phyloP scores from a whole-genome alignment of 202 grass and related monocot genomes.

The Brachypodium distachyon region DNA sequence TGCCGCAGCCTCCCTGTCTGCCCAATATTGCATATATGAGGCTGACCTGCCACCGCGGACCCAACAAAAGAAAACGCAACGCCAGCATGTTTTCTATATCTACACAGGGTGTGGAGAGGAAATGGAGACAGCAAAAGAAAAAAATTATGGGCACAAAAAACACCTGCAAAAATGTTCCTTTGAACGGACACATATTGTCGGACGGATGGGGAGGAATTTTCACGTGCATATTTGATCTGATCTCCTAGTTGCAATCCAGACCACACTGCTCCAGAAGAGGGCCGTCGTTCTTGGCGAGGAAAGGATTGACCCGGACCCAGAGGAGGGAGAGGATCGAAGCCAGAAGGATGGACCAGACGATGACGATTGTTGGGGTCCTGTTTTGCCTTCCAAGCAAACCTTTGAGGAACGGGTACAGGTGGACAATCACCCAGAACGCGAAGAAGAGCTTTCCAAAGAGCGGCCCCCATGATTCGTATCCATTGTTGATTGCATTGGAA shows the following conservation, averaged over 20 bases:
- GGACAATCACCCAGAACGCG: constrained; percentile 87
- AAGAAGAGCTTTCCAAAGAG: constrained; percentile 93
- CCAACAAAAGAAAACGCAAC: constrained; percentile 13
- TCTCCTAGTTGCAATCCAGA: constrained; percentile 68
- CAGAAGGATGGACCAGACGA: constrained; percentile 90
- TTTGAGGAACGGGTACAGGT: constrained; percentile 86
- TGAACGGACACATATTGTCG: neutral
- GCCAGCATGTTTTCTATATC: constrained; percentile 43
- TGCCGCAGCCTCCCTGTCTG: constrained; percentile 21
- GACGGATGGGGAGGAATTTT: neutral
- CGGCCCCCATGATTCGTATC: constrained; percentile 82
- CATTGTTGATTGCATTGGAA: constrained; percentile 84
- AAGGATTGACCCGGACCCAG: constrained; percentile 76
- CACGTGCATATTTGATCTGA: neutral
- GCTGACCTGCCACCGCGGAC: constrained; percentile 29
- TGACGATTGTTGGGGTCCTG: constrained; percentile 84
- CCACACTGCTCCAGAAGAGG: constrained; percentile 78
- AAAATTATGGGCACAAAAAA: constrained; percentile 6
- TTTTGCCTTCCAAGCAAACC: constrained; percentile 85
- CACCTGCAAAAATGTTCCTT: constrained; percentile 33
- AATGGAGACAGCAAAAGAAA: constrained; percentile 18
- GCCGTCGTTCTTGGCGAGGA: constrained; percentile 64
- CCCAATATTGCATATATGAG: constrained; percentile 38
- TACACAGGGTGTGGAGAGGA: constrained; percentile 7
- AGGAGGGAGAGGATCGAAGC: constrained; percentile 83